These are phyloP conservation scores for Candida glaebosa DNA, from an alignment of 805 yeast genomes.

Conservation along the genomic window DNA sequence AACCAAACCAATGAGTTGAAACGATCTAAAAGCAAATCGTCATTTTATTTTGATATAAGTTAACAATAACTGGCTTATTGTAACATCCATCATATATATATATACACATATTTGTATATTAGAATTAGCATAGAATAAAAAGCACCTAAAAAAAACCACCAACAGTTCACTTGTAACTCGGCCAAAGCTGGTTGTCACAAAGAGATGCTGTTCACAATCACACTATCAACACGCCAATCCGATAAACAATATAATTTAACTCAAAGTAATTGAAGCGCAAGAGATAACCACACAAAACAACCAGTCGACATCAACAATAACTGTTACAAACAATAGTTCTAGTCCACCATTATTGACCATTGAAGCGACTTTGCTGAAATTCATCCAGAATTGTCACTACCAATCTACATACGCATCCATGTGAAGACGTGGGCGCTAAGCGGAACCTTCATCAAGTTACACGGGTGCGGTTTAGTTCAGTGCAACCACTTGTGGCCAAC, in stretches of 20 bases:
- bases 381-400: neutral
- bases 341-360: neutral
- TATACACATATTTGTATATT: neutral
- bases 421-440: too few species aligned
- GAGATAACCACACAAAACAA: neutral
- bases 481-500: too few species aligned
- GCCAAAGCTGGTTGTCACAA: too few species aligned
- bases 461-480: too few species aligned
- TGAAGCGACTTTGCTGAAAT: neutral
- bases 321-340: too few species aligned
- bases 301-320: neutral
- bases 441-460: too few species aligned
- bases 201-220: too few species aligned
- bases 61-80: conserved; percentile 1
- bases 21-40: conserved; percentile 1
- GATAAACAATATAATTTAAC: too few species aligned
- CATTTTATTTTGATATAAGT: neutral
- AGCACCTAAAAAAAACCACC: neutral
- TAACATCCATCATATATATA: neutral
- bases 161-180: too few species aligned
- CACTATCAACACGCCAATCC: too few species aligned
- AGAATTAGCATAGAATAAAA: neutral
- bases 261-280: too few species aligned
- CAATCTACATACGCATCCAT: neutral
- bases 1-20: neutral